Percentiles rank a stretch among this genome's conserved stretches.
Conservation (phyloP, 495 filamentous ascomycete genomes). For the Talaromyces proteolyticus region DNA sequence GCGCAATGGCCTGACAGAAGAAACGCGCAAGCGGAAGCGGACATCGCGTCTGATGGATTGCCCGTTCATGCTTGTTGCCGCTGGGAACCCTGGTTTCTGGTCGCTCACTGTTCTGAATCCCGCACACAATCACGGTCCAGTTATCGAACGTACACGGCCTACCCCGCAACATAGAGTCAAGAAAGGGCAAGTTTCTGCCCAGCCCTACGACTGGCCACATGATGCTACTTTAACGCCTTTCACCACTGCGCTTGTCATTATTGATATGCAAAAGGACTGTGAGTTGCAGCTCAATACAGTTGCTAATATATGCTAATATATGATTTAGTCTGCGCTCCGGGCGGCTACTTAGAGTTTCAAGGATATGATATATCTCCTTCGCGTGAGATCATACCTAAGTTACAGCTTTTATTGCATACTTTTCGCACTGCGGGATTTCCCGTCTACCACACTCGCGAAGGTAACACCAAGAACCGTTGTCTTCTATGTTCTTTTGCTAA, state of each 20-base stretch:
- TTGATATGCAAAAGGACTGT: slow-evolving; percentile 74
- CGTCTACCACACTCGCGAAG: slow-evolving; percentile 63
- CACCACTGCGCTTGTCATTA: slow-evolving; percentile 61
- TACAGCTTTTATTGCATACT: slow-evolving; percentile 46
- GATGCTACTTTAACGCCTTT: slow-evolving; percentile 48
- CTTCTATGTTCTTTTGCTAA: not conserved
- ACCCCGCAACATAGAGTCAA: slow-evolving; percentile 37
- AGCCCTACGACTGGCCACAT: slow-evolving; percentile 60
- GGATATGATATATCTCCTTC: slow-evolving; percentile 50
- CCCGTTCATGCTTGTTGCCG: slow-evolving; percentile 41
- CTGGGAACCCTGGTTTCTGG: slow-evolving; percentile 40
- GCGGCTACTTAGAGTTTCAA: slow-evolving; percentile 55
- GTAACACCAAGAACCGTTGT: slow-evolving; percentile 13
- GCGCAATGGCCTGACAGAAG: slow-evolving; percentile 43
- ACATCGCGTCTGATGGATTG: slow-evolving; percentile 44
- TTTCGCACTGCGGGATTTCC: slow-evolving; percentile 55
- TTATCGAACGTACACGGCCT: slow-evolving; percentile 34
- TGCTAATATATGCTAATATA: slow-evolving; percentile 14
- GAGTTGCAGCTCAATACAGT: slow-evolving; percentile 13
- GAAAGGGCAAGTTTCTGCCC: slow-evolving; percentile 40
- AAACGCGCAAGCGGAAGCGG: slow-evolving; percentile 39
- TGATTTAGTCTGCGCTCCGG: slow-evolving; percentile 46
- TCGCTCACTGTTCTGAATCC: slow-evolving; percentile 37
- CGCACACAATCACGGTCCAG: slow-evolving; percentile 40
- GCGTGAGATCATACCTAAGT: slow-evolving; percentile 48